Evolutionary conservation across 129 eudicot species (phyloP).

Genomic region (carrot (Daucus carota)): DNA sequence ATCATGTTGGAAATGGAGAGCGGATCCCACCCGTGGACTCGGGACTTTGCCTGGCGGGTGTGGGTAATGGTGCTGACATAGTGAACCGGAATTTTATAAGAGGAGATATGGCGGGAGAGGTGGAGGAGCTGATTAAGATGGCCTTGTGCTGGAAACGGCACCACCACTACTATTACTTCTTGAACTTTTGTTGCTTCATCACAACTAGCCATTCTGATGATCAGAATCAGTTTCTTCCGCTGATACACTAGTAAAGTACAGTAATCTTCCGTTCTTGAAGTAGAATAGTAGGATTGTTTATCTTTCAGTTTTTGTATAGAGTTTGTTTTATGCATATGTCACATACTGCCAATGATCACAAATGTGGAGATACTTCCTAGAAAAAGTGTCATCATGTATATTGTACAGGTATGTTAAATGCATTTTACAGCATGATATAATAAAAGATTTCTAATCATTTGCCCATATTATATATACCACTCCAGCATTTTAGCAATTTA

Average conservation of each 20-base stretch:
- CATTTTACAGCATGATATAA: no score
- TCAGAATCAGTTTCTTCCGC: not conserved
- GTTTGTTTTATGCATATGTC: no score
- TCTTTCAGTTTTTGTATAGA: not conserved
- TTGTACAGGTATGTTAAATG: not conserved
- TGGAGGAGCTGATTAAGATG: constrained; percentile 11
- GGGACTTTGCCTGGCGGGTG: constrained; percentile 1
- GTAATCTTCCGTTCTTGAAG: not conserved
- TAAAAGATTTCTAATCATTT: no score
- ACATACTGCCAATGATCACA: no score
- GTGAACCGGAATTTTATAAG: not conserved
- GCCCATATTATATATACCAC: no score
- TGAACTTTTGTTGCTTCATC: not conserved
- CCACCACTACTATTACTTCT: not conserved
- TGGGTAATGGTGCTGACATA: not conserved
- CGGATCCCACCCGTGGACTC: constrained; percentile 6
- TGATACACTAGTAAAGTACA: not conserved
- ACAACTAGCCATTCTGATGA: not conserved
- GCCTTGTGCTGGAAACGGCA: constrained; percentile 13
- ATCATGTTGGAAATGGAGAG: not conserved
- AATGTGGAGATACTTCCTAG: no score
- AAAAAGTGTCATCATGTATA: no score
- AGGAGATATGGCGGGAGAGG: constrained; percentile 3
- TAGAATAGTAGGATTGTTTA: not conserved
- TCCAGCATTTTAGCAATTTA: no score